Evolutionary conservation across 2,329 filamentous ascomycete genomes (phyloP).

Genomic region (Eutypa lata): DNA sequence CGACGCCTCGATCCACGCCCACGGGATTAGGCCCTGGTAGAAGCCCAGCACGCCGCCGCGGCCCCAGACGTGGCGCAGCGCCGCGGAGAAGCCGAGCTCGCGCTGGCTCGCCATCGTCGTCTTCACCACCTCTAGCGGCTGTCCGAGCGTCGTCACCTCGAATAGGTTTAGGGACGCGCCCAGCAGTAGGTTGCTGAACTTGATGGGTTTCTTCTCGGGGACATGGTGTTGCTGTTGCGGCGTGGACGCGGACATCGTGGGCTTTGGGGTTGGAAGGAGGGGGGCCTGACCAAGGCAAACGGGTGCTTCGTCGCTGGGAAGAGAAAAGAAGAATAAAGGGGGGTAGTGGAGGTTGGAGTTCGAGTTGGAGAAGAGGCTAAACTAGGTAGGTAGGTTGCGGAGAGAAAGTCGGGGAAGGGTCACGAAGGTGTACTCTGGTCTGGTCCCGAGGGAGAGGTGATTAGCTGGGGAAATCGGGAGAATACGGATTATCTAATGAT

Average conservation of each 20-base stretch:
- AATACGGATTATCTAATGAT: neutral
- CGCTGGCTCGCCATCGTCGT: conserved; percentile 83
- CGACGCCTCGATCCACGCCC: conserved; percentile 99
- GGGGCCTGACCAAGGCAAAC: conserved; percentile 98
- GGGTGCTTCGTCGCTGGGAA: conserved; percentile 76
- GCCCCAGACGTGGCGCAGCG: conserved; percentile 85
- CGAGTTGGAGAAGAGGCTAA: conserved; percentile 3
- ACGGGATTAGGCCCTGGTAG: conserved; percentile 98
- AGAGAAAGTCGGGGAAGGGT: neutral
- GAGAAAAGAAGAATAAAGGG: conserved; percentile 5
- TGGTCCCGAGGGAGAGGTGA: neutral
- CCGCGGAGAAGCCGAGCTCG: conserved; percentile 83
- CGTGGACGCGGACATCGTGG: conserved; percentile 48
- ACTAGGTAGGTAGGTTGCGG: neutral
- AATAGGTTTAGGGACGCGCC: conserved; percentile 95
- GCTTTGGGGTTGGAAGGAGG: conserved; percentile 52
- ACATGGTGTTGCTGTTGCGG: too few species aligned
- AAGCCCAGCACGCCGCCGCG: conserved; percentile 93
- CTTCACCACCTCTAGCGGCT: conserved; percentile 80
- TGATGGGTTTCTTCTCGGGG: conserved; percentile 99
- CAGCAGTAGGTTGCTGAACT: conserved; percentile 97
- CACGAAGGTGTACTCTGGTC: neutral
- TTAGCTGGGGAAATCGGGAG: neutral
- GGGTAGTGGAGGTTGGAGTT: conserved; percentile 14
- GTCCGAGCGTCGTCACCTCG: conserved; percentile 60